phyloP scores from a whole-genome alignment of 148 eudicot species.

The Rhododendron simsii region DNA sequence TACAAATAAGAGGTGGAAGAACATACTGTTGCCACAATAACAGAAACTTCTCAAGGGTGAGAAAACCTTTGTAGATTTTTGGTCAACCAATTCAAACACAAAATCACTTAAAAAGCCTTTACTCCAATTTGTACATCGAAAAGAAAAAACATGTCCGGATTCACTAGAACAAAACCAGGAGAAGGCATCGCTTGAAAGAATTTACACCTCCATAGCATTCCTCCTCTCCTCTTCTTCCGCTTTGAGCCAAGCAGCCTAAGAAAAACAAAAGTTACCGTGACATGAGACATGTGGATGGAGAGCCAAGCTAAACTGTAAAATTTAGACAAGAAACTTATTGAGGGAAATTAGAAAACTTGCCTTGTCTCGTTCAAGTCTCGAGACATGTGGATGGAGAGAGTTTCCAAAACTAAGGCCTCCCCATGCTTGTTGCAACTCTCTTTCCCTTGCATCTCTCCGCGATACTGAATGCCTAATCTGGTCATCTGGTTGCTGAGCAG shows the following conservation, averaged over 20 bases:
- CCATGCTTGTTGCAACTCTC: slow-evolving; percentile 78
- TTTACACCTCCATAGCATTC: slow-evolving; percentile 23
- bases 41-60: not conserved
- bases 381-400: slow-evolving; percentile 62
- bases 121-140: not conserved
- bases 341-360: slow-evolving; percentile 25
- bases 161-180: not conserved
- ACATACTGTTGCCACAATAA: not conserved
- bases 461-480: slow-evolving; percentile 33
- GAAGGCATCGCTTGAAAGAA: not conserved
- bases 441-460: slow-evolving; percentile 68
- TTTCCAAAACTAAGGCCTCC: slow-evolving; percentile 77
- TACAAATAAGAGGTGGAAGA: not conserved
- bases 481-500: slow-evolving; percentile 23
- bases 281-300: not conserved
- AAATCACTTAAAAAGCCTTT: not conserved
- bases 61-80: not conserved
- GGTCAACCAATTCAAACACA: not conserved
- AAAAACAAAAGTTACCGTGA: not conserved
- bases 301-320: not conserved
- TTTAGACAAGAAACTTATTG: not conserved
- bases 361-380: slow-evolving; percentile 73
- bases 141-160: not conserved
- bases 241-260: slow-evolving; percentile 88
- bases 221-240: slow-evolving; percentile 76